These are phyloP conservation scores for Alternaria atra DNA, from an alignment of 2,329 filamentous ascomycete genomes.

Conservation along the genomic window DNA sequence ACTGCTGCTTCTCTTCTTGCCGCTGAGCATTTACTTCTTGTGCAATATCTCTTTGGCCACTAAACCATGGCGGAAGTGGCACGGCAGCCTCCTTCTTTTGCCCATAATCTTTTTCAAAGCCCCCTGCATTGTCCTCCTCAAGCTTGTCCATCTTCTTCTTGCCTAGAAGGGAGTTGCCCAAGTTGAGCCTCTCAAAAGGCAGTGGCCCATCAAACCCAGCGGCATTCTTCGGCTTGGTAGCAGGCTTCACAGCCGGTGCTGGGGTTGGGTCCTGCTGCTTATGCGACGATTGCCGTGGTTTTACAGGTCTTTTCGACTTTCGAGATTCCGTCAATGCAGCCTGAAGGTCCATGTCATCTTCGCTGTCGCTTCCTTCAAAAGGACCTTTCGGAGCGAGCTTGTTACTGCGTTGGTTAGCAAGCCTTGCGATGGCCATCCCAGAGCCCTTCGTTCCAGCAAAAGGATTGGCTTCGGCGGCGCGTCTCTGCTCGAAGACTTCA, in stretches of 20 bases:
- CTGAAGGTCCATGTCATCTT: conserved; percentile 80
- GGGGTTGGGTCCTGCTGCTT: conserved; percentile 28
- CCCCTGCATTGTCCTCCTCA: conserved; percentile 67
- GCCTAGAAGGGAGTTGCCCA: conserved; percentile 68
- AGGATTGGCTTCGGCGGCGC: conserved; percentile 54
- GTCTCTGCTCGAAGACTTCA: conserved; percentile 58
- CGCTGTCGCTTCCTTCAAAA: conserved; percentile 61
- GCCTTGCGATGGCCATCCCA: conserved; percentile 71
- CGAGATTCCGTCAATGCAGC: conserved; percentile 77
- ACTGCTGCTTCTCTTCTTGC: conserved; percentile 55
- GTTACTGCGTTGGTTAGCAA: conserved; percentile 77
- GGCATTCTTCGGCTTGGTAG: conserved; percentile 61
- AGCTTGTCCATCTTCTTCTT: conserved; percentile 63
- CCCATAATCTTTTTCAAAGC: conserved; percentile 66
- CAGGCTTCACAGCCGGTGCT: conserved; percentile 32
- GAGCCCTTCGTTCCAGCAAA: conserved; percentile 54
- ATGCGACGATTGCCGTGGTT: conserved; percentile 43
- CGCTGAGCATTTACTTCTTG: conserved; percentile 65
- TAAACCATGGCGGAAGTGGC: conserved; percentile 80
- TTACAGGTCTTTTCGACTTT: conserved; percentile 54
- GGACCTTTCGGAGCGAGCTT: conserved; percentile 54
- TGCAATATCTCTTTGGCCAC: conserved; percentile 59
- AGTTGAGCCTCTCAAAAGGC: conserved; percentile 83
- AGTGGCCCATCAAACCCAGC: conserved; percentile 78
- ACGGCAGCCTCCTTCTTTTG: conserved; percentile 57